Conservation (phyloP, 2,329 filamentous ascomycete genomes). For the Nothomitra cinnamomea region DNA sequence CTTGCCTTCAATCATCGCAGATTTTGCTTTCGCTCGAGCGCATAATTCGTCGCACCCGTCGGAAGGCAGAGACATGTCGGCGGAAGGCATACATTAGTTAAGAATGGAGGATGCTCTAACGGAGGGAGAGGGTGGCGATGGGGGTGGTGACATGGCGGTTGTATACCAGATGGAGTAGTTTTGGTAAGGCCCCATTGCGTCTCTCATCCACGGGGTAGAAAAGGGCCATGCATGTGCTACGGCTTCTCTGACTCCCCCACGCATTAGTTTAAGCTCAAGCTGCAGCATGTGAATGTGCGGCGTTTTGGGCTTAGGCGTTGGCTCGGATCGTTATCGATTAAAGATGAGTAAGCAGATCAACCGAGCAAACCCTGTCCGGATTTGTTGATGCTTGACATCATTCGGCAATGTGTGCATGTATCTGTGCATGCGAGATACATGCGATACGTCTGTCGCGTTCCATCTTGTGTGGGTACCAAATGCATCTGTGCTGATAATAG, state of each 20-base stretch:
- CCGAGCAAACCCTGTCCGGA: too few species aligned
- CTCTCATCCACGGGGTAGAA: neutral
- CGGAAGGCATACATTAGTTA: neutral
- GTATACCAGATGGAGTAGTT: too few species aligned
- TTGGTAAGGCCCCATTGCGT: neutral
- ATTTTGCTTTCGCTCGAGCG: neutral
- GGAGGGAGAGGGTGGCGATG: neutral
- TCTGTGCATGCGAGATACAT: too few species aligned
- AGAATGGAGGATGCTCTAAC: neutral
- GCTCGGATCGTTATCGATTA: too few species aligned
- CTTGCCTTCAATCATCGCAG: neutral
- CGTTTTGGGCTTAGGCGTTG: neutral
- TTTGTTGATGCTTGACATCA: too few species aligned
- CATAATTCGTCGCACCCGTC: neutral
- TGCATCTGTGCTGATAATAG: too few species aligned
- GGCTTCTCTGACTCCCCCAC: neutral
- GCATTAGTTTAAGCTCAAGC: neutral
- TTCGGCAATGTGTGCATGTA: too few species aligned
- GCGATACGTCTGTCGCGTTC: too few species aligned
- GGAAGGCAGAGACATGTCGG: neutral
- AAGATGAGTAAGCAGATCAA: too few species aligned
- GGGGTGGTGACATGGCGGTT: too few species aligned
- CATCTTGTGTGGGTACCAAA: too few species aligned
- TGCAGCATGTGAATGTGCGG: slow-evolving; percentile 2
- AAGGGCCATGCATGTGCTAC: neutral